Conservation (phyloP, 352 stramenopile species). For the Globisporangium cystogenes region DNA sequence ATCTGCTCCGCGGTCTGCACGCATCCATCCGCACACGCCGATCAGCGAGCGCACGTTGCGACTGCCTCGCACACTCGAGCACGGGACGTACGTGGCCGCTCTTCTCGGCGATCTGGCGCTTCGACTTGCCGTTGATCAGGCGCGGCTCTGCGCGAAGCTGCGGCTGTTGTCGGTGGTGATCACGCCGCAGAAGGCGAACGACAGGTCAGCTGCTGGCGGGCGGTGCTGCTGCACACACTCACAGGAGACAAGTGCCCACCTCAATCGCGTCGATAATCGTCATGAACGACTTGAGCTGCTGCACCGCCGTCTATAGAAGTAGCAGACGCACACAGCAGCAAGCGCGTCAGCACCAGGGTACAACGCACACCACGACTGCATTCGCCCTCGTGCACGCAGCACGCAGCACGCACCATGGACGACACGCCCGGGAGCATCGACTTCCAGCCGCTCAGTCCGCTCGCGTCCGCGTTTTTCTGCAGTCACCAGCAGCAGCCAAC, state of each 20-base stretch:
- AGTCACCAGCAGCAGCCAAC: neutral
- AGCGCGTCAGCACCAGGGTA: neutral
- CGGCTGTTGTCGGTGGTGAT: conserved; percentile 19
- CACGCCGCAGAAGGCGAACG: neutral
- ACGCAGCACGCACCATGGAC: conserved; percentile 45
- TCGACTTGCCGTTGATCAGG: conserved; percentile 81
- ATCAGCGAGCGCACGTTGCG: no score
- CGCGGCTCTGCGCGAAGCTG: conserved; percentile 64
- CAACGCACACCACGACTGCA: no score
- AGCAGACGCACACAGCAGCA: neutral
- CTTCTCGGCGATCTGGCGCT: conserved; percentile 80
- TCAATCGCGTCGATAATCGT: conserved; percentile 74
- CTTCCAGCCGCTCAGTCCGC: conserved; percentile 67
- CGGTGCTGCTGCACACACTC: neutral
- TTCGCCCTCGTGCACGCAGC: no score
- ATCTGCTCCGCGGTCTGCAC: conserved; percentile 72
- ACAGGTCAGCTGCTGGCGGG: no score
- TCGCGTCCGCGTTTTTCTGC: conserved; percentile 76
- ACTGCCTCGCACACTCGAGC: no score
- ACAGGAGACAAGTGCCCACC: conserved; percentile 17
- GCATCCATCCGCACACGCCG: neutral
- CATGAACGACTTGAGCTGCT: conserved; percentile 84
- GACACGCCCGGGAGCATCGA: conserved; percentile 78
- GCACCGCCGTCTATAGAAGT: conserved; percentile 60
- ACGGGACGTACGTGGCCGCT: conserved; percentile 47